Conservation (phyloP, 306 rosid species). For the Echinosophora koreensis region DNA sequence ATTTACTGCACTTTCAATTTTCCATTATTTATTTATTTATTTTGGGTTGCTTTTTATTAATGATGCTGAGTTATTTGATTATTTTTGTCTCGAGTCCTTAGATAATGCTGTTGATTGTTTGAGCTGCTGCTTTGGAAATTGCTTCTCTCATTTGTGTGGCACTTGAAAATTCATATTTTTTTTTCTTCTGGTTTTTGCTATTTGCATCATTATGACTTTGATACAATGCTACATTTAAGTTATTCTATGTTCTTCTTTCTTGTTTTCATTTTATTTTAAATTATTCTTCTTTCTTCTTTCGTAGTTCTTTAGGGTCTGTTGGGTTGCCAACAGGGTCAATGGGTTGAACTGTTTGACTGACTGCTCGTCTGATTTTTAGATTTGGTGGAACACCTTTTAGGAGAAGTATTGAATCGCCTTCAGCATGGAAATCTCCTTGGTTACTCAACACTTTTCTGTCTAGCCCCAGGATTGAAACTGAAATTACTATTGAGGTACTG, state of each 20-base stretch:
- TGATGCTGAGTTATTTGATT: neutral
- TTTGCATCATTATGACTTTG: neutral
- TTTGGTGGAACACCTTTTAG: slow-evolving; percentile 84
- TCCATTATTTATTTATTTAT: slow-evolving; percentile 5
- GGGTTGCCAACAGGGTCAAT: neutral
- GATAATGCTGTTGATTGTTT: neutral
- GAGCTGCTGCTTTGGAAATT: neutral
- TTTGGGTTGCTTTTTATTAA: neutral
- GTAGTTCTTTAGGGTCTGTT: no score
- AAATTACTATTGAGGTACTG: slow-evolving; percentile 88
- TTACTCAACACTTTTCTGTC: slow-evolving; percentile 74
- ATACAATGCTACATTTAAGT: neutral
- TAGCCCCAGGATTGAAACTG: slow-evolving; percentile 82
- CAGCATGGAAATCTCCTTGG: slow-evolving; percentile 99
- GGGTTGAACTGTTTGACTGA: slow-evolving; percentile 16
- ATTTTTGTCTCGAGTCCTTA: slow-evolving; percentile 10
- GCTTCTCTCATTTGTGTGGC: neutral
- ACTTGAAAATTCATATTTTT: neutral
- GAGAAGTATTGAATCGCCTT: slow-evolving; percentile 95
- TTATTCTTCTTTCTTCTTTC: neutral
- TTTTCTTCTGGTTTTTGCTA: neutral
- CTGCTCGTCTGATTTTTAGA: slow-evolving; percentile 59
- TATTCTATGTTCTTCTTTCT: neutral
- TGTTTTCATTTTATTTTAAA: neutral
- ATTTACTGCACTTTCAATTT: slow-evolving; percentile 5